Base-by-base conservation (phyloP, 108 stramenopile species). In the Epipyxis sp. region DNA sequence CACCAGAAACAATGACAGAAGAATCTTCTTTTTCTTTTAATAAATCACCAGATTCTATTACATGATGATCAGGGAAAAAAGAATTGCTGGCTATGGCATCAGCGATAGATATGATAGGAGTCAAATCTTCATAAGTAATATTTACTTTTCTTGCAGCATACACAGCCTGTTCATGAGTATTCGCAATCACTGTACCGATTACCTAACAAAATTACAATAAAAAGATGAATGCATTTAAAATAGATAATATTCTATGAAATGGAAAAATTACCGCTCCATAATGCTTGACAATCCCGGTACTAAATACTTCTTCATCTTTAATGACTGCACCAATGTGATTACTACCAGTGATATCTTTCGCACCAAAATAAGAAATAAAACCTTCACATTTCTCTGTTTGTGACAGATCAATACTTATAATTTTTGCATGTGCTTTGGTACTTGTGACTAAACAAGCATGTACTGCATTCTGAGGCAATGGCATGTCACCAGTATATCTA, bases 401-500 rank as follows among this genome's bases (percentile, higher is more conserved):
- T 3, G 84, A 69, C 2, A 69, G 69, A 71, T 94, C 90, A 10
- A 97, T 85, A 1, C 77, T 69, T 40, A 89, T 78, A 45, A 97
- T 81, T 3, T 79, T 58, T 34, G 80, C 90, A 59, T 94, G 90
- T 42, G 91, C 89, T 59, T 86, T 77, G 1, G 80, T 81, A 6
- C 93, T 84, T 35, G 91, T 77, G n/a, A 97, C 88, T 34, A 97
- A 89, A 25, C 84, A 83, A 30, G 86, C 94, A 44, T 93, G 92
- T 1, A 97, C 87, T 29, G 90, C 82, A 54, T 90, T 86, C 16
- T 83, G 50, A 10, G 94, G 93, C 35, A 90, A 78, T 32, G 92
- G 92, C 59, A 93, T 92, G 77, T 97, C 96, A 79, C 95, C 96
- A 16, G 83, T 79, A 86, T 97, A 97, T 6, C 82, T 42, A 29